phyloP scores from a whole-genome alignment of 805 yeast species.

The Priceomyces melissophilus region DNA sequence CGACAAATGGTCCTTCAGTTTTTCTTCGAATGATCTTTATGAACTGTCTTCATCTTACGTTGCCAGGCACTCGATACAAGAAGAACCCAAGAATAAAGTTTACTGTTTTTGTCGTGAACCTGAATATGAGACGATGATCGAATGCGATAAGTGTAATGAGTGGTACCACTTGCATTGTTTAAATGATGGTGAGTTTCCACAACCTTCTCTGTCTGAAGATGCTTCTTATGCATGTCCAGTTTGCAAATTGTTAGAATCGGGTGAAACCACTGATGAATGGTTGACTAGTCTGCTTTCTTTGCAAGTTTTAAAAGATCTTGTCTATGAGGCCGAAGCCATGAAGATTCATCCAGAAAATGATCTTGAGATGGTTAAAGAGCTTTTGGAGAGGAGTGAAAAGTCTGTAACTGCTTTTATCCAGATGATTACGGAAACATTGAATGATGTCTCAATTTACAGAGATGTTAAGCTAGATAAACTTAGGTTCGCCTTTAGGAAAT shows the following conservation, averaged over 20 bases:
- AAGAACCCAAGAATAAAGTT: constrained; percentile 12
- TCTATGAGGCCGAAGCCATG: constrained; percentile 12
- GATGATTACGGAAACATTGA: constrained; percentile 1
- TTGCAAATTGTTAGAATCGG: constrained; percentile 24
- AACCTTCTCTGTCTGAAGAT: constrained; percentile 11
- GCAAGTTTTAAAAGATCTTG: constrained; percentile 10
- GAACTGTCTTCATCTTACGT: constrained; percentile 23
- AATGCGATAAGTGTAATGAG: constrained; percentile 66
- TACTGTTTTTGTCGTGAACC: constrained; percentile 63
- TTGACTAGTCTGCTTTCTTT: constrained; percentile 13
- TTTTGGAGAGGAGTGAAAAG: constrained; percentile 7
- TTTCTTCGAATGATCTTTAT: constrained; percentile 27
- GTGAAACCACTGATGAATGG: constrained; percentile 11
- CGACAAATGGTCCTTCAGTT: constrained; percentile 21
- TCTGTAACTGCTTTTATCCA: constrained; percentile 7
- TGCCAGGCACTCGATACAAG: constrained; percentile 8
- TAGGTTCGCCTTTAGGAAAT: constrained; percentile 23
- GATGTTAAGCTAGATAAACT: constrained; percentile 18
- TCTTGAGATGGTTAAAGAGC: constrained; percentile 13
- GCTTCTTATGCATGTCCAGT: constrained; percentile 30
- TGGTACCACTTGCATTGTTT: constrained; percentile 70
- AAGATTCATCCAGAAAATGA: constrained; percentile 21
- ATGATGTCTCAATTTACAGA: constrained; percentile 1
- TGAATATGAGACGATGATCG: constrained; percentile 64
- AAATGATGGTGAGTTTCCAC: constrained; percentile 17